Evolutionary conservation across 106 monocot species (phyloP), one percentile per base, ranked within the genome.

Genomic region (Platanthera guangdongensis): DNA sequence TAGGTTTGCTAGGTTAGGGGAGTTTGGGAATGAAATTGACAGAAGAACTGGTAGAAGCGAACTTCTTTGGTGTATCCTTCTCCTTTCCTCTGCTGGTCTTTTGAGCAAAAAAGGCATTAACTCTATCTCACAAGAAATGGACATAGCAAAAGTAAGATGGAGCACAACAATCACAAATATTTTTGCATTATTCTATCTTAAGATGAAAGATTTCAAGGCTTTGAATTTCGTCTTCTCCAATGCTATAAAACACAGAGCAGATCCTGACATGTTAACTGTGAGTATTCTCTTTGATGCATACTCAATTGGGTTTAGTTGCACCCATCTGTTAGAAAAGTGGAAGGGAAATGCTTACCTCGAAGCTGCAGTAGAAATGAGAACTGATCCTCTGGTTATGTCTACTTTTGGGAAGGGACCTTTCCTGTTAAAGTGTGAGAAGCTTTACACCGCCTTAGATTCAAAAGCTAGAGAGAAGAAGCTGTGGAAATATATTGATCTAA

Each of bases 261-360:
- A 84, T 80, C 93, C 88, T 57, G 93, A 94, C 75, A 75, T 94
- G 51, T 65, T 94, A 51, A 90, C 88, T 9, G 48, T 94, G 49
- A 80, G 86, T 63, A 77, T 90, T 11, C 68, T 94, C 47, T 94
- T 94, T 81, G 90, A 90, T 80, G 88, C 90, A 55, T 88, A 86
- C 57, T 51, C 50, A 25, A 48, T 84, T 67, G 88, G 90, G 39
- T 94, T 75, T 74, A 75, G 85, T 83, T 88, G 88, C 45, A 83
- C 68, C 9, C 53, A 69, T 52, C 76, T 85, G 25, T 54, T 94
- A 39, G 90, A 90, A 7, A 50, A 74, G 63, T 94, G 90, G 93
- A 86, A 65, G 67, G 80, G 78, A 62, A 68, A 46, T 75, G 82
- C 81, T 51, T 85, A 65, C 74, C 77, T 93, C 47, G 88, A 93